A percentile compares a stretch with the other conserved stretches of the same genome.
Conservation (phyloP, 768 basidiomycete species). For the Gautieria morchelliformis region DNA sequence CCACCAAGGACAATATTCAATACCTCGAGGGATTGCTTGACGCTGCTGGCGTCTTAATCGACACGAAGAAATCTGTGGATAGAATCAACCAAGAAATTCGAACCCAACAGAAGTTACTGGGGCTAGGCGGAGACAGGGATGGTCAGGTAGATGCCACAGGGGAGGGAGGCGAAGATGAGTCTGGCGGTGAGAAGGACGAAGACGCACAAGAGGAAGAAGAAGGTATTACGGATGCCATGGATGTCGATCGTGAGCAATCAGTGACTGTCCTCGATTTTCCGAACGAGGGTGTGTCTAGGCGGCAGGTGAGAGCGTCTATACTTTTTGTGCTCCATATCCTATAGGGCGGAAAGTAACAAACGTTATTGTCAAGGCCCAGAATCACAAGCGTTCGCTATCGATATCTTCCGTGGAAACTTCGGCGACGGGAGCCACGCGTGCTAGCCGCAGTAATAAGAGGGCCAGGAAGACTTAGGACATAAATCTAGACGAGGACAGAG, state of each 20-base stretch:
- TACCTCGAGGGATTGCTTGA: slow-evolving; percentile 68
- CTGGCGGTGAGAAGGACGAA: slow-evolving; percentile 6
- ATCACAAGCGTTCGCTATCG: slow-evolving; percentile 13
- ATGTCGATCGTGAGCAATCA: slow-evolving; percentile 21
- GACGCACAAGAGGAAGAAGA: slow-evolving; percentile 4
- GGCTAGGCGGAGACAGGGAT: slow-evolving; percentile 32
- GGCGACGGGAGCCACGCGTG: slow-evolving; percentile 7
- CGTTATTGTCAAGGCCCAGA: not conserved
- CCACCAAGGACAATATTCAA: slow-evolving; percentile 72
- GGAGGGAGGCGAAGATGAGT: slow-evolving; percentile 1
- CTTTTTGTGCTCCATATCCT: not conserved
- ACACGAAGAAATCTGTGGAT: slow-evolving; percentile 83
- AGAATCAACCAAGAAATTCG: slow-evolving; percentile 77
- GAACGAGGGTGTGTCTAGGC: slow-evolving; percentile 34
- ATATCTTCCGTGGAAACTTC: slow-evolving; percentile 13
- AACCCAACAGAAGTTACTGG: slow-evolving; percentile 21
- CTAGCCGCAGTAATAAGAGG: slow-evolving; percentile 3
- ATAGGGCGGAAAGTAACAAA: not conserved
- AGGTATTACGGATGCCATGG: not conserved
- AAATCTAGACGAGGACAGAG: not conserved
- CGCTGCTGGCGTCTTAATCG: slow-evolving; percentile 65
- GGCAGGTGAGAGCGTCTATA: slow-evolving; percentile 16
- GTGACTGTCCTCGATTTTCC: slow-evolving; percentile 52
- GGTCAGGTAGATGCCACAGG: slow-evolving; percentile 17
- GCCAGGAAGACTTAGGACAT: not conserved